These are phyloP conservation scores for Fusarium chlamydosporum DNA, from an alignment of 2,329 filamentous ascomycete genomes.

Conservation along the genomic window DNA sequence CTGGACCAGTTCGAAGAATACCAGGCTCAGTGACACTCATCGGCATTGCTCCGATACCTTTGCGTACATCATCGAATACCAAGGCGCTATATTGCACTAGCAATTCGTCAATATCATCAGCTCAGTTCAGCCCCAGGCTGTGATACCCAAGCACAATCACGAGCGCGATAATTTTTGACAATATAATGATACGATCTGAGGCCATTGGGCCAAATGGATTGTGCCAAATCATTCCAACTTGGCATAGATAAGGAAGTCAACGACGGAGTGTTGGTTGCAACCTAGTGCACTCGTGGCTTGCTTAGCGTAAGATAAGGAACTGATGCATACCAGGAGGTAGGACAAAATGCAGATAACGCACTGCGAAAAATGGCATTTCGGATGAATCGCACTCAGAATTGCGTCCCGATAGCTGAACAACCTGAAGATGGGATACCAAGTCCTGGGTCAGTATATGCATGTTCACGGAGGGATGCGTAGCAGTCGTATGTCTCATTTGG, in stretches of 20 bases:
- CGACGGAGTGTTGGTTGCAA: slow-evolving; percentile 12
- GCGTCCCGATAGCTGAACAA: slow-evolving; percentile 4
- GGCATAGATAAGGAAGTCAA: slow-evolving; percentile 30
- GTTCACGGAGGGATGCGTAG: slow-evolving; percentile 20
- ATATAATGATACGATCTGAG: not conserved
- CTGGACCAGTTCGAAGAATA: not conserved
- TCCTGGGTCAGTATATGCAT: not conserved
- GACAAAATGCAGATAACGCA: slow-evolving; percentile 9
- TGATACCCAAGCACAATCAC: slow-evolving; percentile 20
- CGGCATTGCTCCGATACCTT: not conserved
- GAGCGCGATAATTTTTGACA: slow-evolving; percentile 18
- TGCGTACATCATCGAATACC: slow-evolving; percentile 24
- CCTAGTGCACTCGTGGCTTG: slow-evolving; percentile 32
- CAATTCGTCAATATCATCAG: slow-evolving; percentile 13
- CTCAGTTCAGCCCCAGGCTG: slow-evolving; percentile 13
- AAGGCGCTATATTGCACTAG: not conserved
- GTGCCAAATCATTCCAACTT: slow-evolving; percentile 16
- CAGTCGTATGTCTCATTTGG: slow-evolving; percentile 18
- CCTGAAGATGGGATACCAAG: not conserved
- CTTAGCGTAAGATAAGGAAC: slow-evolving; percentile 47
- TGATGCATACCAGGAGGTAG: slow-evolving; percentile 15
- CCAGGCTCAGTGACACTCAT: not conserved
- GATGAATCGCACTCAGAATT: not conserved
- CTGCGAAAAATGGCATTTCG: not conserved
- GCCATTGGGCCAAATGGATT: slow-evolving; percentile 8